Evolutionary conservation across 176 grass and related monocot genomes (phyloP).

Genomic region (Calamus simplicifolius): DNA sequence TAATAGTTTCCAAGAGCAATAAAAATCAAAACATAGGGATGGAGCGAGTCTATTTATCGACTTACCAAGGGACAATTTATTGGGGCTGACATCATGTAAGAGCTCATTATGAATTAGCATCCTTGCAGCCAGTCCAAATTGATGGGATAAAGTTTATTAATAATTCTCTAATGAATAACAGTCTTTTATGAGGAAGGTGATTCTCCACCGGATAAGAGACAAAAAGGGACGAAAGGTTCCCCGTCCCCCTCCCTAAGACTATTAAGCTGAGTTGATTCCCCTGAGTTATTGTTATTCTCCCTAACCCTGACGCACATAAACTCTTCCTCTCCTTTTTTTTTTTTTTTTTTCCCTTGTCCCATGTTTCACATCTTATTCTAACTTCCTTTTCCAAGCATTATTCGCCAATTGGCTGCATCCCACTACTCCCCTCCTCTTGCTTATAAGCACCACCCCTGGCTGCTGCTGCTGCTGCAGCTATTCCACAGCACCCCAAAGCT

Average conservation of each 20-base stretch:
- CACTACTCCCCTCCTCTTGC: slow-evolving; percentile 9
- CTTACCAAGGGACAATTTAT: too few relatives aligned
- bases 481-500: slow-evolving; percentile 24
- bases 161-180: too few relatives aligned
- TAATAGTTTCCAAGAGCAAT: too few relatives aligned
- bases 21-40: too few relatives aligned
- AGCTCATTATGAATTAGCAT: too few relatives aligned
- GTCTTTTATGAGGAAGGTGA: too few relatives aligned
- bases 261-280: slow-evolving; percentile 27
- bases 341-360: slow-evolving; percentile 22
- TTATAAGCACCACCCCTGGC: slow-evolving; percentile 53
- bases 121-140: too few relatives aligned
- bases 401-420: slow-evolving; percentile 36
- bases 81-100: too few relatives aligned
- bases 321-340: too few relatives aligned
- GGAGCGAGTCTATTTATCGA: too few relatives aligned
- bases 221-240: slow-evolving; percentile 15
- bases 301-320: slow-evolving; percentile 6
- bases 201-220: neutral
- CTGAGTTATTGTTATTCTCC: neutral
- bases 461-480: neutral
- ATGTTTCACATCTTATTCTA: slow-evolving; percentile 7
- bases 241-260: neutral
- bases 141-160: too few relatives aligned
- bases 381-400: slow-evolving; percentile 23